Percentiles rank a stretch among this genome's conserved stretches.
Evolutionary conservation across 1,284 basidiomycete genomes (phyloP).

Genomic region (Singerocomus inundabilis): DNA sequence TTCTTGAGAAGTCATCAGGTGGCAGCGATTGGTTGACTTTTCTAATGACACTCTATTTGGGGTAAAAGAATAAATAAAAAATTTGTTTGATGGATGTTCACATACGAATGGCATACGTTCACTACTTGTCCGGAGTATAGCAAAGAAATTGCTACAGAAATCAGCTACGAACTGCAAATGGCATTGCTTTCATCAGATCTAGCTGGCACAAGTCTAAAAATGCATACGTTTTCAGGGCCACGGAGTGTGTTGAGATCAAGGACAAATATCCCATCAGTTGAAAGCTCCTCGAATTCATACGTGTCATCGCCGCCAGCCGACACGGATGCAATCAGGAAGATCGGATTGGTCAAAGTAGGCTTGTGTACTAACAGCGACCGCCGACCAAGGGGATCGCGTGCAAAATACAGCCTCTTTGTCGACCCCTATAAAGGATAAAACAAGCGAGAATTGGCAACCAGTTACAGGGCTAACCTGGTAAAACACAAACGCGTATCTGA

Average conservation of each 20-base stretch:
- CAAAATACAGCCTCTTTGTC: constrained; percentile 65
- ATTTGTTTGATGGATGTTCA: neutral
- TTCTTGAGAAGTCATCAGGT: constrained; percentile 40
- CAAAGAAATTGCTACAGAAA: constrained; percentile 32
- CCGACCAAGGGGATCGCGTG: constrained; percentile 87
- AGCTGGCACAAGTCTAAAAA: neutral
- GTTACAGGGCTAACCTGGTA: constrained; percentile 54
- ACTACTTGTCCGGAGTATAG: constrained; percentile 24
- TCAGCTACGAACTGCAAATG: constrained; percentile 33
- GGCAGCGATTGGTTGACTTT: constrained; percentile 50
- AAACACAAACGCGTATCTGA: constrained; percentile 82
- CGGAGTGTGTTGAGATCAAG: constrained; percentile 42
- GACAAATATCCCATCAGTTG: constrained; percentile 56
- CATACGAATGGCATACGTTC: constrained; percentile 31
- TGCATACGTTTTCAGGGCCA: constrained; percentile 27
- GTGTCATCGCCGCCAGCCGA: constrained; percentile 48
- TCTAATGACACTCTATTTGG: constrained; percentile 42
- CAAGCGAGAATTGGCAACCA: neutral
- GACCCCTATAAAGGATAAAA: constrained; percentile 38
- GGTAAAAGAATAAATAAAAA: neutral
- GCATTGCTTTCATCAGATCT: constrained; percentile 5
- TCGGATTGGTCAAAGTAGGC: constrained; percentile 47
- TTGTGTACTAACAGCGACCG: constrained; percentile 79
- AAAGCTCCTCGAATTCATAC: constrained; percentile 60
- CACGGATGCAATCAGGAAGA: constrained; percentile 65